Conservation (phyloP, 805 yeast genomes). For the Candida nitratophila region DNA sequence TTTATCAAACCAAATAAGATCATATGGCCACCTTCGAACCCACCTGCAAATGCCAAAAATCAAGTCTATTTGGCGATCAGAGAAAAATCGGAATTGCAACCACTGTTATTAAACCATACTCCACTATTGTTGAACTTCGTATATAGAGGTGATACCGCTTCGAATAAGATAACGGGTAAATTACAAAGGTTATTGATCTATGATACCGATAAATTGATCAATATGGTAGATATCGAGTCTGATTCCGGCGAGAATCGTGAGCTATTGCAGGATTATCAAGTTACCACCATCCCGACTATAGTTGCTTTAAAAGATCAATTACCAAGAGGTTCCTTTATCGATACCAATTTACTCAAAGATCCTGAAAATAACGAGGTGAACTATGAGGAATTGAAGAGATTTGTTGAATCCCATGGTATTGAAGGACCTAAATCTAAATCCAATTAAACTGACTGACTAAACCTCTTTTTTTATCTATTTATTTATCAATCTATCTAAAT, state of each 20-base stretch:
- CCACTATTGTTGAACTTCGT: constrained; percentile 73
- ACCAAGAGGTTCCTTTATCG: constrained; percentile 36
- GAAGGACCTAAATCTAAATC: constrained; percentile 13
- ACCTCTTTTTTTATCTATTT: too few relatives aligned
- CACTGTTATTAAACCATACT: constrained; percentile 32
- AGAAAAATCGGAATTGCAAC: constrained; percentile 52
- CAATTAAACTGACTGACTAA: too few relatives aligned
- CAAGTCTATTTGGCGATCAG: constrained; percentile 48
- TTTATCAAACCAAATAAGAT: constrained; percentile 22
- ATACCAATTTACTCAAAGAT: constrained; percentile 20
- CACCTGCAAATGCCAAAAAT: constrained; percentile 20
- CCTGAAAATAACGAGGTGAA: constrained; percentile 30
- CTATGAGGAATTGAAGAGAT: constrained; percentile 33
- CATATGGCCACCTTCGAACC: constrained; percentile 29
- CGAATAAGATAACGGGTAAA: constrained; percentile 56
- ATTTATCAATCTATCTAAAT: too few relatives aligned
- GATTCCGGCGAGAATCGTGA: constrained; percentile 61
- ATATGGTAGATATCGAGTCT: constrained; percentile 64
- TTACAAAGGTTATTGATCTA: constrained; percentile 44
- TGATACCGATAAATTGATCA: constrained; percentile 44
- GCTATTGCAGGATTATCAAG: constrained; percentile 48
- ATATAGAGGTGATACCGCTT: constrained; percentile 51
- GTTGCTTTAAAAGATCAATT: constrained; percentile 62
- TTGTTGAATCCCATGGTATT: constrained; percentile 37
- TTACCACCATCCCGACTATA: constrained; percentile 51